Percentiles rank a stretch among this genome's conserved stretches.
Evolutionary conservation across 2,329 filamentous ascomycete species (phyloP).

Genomic region (Plenodomus tracheiphilus): DNA sequence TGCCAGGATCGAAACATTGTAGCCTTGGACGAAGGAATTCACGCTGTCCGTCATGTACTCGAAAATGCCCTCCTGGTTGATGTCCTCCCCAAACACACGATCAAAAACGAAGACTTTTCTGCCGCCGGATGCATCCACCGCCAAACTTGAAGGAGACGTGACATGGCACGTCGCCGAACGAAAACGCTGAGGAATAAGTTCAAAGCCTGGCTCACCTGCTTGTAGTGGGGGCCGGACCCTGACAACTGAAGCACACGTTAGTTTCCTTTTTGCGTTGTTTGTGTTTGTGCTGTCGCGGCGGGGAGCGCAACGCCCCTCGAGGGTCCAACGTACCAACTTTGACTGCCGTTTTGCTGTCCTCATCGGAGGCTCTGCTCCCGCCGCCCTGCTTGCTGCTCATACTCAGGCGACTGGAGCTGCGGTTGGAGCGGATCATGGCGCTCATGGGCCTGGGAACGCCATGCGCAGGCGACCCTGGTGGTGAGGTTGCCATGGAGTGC

Average conservation of each 20-base stretch:
- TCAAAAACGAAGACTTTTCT: constrained; percentile 97
- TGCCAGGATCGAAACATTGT: constrained; percentile 96
- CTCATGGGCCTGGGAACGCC: constrained; percentile 69
- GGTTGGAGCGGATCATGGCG: constrained; percentile 74
- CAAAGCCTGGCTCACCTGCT: constrained; percentile 84
- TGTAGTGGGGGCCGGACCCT: constrained; percentile 87
- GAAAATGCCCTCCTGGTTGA: constrained; percentile 88
- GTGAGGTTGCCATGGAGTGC: constrained; percentile 40
- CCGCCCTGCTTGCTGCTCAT: constrained; percentile 75
- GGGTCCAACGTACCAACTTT: constrained; percentile 79
- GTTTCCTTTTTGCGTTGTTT: constrained; percentile 17
- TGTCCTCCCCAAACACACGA: constrained; percentile 83
- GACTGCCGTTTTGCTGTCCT: constrained; percentile 87
- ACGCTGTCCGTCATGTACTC: constrained; percentile 92
- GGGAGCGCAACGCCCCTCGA: constrained; percentile 6
- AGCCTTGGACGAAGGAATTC: constrained; percentile 86
- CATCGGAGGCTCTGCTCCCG: constrained; percentile 83
- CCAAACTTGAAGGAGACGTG: constrained; percentile 78
- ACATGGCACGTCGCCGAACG: constrained; percentile 91
- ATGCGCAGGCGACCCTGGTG: constrained; percentile 46
- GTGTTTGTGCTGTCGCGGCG: constrained; percentile 4
- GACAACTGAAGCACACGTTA: constrained; percentile 65
- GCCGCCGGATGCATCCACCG: constrained; percentile 89
- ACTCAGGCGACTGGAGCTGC: constrained; percentile 85
- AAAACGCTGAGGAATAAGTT: constrained; percentile 94